phyloP scores from a whole-genome alignment of 1,139 yeast genomes.

The Sugiyamaella sp. region DNA sequence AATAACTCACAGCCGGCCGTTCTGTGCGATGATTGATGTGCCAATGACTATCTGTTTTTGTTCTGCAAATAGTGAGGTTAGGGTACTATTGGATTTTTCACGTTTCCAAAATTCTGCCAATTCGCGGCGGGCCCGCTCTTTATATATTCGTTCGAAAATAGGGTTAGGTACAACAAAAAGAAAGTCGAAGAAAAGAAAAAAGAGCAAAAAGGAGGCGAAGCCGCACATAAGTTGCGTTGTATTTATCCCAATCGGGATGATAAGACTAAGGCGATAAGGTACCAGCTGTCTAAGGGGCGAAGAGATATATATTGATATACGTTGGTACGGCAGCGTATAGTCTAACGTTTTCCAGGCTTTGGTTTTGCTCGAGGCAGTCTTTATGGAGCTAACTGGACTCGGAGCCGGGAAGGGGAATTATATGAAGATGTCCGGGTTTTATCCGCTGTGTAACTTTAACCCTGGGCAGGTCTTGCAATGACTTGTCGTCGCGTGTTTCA shows the following conservation, averaged over 20 bases:
- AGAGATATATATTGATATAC: no score
- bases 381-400: no score
- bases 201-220: background rate
- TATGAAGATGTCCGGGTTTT: no score
- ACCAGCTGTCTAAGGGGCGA: background rate
- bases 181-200: constrained; percentile 9
- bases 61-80: background rate
- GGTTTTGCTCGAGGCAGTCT: no score
- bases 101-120: constrained; percentile 1
- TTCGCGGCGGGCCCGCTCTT: constrained; percentile 14
- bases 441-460: no score
- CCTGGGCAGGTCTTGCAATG: no score
- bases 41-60: constrained; percentile 4
- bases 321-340: no score
- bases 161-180: constrained; percentile 10
- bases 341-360: no score
- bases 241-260: constrained; percentile 2
- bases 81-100: background rate
- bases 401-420: no score
- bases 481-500: no score
- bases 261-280: background rate
- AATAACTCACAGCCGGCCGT: background rate
- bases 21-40: background rate
- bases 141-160: constrained; percentile 8
- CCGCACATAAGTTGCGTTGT: constrained; percentile 1